Base-by-base conservation (phyloP, 2,329 filamentous ascomycete genomes). In the Pseudopithomyces chartarum region DNA sequence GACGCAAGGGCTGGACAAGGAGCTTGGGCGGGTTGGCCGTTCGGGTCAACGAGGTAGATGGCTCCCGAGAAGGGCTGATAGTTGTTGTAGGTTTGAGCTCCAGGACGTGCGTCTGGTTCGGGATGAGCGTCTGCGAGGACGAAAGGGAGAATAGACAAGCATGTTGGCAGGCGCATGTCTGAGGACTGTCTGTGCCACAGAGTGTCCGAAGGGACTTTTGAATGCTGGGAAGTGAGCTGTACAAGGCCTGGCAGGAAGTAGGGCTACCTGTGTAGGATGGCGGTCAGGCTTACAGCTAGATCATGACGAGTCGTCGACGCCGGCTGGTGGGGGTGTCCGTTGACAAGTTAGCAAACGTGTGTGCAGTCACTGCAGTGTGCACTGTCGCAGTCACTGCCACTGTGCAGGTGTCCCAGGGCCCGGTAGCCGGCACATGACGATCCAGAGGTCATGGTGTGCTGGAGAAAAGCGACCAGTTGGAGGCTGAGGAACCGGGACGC, bases 61-160 rank as follows among this genome's bases (percentile, higher is more conserved):
- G 75, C 75, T 52, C 75, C 75, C 23, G 71, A 74, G 54, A 77
- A 77, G 0, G 75, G 74, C 13, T 74, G 74, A 58, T 78, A 74
- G 45, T 76, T 73, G 2, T 71, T 63, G 13, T 54, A 38, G 42
- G 60, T 33, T 23, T 54, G 32, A 46, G 60, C 61, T 39, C 70
- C 65, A 40, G 70, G 67, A 22, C 50, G 63, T 54, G 71, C 61
- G 53, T 66, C 61, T 33, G 70, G 68, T 39, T 58, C 60, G 33
- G 71, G 68, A 20, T 48, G 45, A 22, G 59, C 32, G 55, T 59
- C 29, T 10, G 59, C 47, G 13, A 70, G 48, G 40, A 61, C 47
- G 32, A 62, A 52, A 32, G 58, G 45, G 43, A 59, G n/a, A 29
- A 59, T 29, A 26, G 33, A 55, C 47, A 60, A 54, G 4, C 56